These are phyloP conservation scores for Phytophthora ramorum DNA, from an alignment of 352 stramenopile genomes.

Conservation along the genomic window DNA sequence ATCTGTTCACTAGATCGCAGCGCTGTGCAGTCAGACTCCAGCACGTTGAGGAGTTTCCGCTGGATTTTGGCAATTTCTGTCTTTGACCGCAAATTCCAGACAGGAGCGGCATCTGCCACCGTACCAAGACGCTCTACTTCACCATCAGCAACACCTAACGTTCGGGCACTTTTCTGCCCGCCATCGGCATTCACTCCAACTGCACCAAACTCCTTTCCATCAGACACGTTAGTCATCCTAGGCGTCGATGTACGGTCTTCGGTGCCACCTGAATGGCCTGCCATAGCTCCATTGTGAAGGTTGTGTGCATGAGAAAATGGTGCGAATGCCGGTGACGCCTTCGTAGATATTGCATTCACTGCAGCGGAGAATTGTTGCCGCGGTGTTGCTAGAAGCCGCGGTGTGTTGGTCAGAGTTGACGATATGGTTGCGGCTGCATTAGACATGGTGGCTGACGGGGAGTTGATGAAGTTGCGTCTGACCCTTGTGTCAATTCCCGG, in stretches of 20 bases:
- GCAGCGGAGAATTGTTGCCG: constrained; percentile 81
- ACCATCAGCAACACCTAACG: constrained; percentile 12
- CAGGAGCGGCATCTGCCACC: constrained; percentile 12
- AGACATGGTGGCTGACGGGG: constrained; percentile 71
- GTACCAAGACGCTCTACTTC: constrained; percentile 18
- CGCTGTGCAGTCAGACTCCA: constrained; percentile 64
- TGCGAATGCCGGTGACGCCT: constrained; percentile 70
- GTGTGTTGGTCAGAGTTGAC: constrained; percentile 78
- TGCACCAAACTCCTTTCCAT: constrained; percentile 21
- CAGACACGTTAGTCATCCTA: constrained; percentile 7
- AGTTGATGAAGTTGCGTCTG: constrained; percentile 72
- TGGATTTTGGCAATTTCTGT: constrained; percentile 66
- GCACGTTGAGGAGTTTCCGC: constrained; percentile 49
- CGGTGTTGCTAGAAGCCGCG: constrained; percentile 70
- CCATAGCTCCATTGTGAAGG: constrained; percentile 29
- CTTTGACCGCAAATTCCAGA: constrained; percentile 73
- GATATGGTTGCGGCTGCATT: constrained; percentile 75
- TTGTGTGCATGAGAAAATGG: constrained; percentile 50
- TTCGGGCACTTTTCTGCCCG: constrained; percentile 12
- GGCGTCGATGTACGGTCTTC: constrained; percentile 16
- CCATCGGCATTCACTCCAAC: constrained; percentile 14
- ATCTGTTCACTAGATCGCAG: constrained; percentile 63
- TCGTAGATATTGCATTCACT: constrained; percentile 80
- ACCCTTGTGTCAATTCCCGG: constrained; percentile 69
- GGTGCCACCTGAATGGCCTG: constrained; percentile 10